Conservation (phyloP, 1,284 basidiomycete species). For the Leccinum ponderosum region DNA sequence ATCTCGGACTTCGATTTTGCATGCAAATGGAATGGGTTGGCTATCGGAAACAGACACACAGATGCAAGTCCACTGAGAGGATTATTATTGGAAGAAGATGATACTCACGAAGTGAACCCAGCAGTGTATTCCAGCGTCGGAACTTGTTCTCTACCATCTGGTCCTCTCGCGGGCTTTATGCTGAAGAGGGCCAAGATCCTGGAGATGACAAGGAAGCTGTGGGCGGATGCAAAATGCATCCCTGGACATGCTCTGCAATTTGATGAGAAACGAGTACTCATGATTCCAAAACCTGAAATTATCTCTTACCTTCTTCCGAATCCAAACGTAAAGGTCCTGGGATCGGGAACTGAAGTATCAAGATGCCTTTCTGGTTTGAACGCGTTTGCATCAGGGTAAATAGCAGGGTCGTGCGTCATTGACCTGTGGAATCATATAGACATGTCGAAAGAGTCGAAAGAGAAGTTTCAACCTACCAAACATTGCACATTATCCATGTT, state of each 20-base stretch:
- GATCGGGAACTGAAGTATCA: slow-evolving; percentile 6
- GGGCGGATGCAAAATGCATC: slow-evolving; percentile 38
- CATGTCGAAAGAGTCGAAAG: not conserved
- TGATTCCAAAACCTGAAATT: not conserved
- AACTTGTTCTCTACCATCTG: slow-evolving; percentile 30
- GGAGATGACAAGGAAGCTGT: slow-evolving; percentile 43
- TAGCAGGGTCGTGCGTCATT: slow-evolving; percentile 12
- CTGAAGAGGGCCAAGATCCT: slow-evolving; percentile 40
- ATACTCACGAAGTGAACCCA: slow-evolving; percentile 12
- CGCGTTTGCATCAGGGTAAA: slow-evolving; percentile 10
- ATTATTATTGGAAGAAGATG: not conserved
- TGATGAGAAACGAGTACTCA: not conserved
- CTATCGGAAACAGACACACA: not conserved
- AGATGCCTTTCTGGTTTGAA: slow-evolving; percentile 21
- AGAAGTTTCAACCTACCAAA: slow-evolving; percentile 3
- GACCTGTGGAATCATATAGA: slow-evolving; percentile 4
- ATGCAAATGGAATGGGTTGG: slow-evolving; percentile 3
- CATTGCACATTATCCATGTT: slow-evolving; percentile 10
- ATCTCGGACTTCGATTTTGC: slow-evolving; percentile 5
- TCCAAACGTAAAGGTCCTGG: slow-evolving; percentile 34
- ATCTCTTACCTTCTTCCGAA: slow-evolving; percentile 36
- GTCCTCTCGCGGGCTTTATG: slow-evolving; percentile 30
- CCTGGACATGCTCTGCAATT: slow-evolving; percentile 33
- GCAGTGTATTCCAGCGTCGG: slow-evolving; percentile 10
- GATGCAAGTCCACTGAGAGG: not conserved